These are phyloP conservation scores for Capronia coronata DNA, from an alignment of 2,329 filamentous ascomycete species.

Conservation along the genomic window DNA sequence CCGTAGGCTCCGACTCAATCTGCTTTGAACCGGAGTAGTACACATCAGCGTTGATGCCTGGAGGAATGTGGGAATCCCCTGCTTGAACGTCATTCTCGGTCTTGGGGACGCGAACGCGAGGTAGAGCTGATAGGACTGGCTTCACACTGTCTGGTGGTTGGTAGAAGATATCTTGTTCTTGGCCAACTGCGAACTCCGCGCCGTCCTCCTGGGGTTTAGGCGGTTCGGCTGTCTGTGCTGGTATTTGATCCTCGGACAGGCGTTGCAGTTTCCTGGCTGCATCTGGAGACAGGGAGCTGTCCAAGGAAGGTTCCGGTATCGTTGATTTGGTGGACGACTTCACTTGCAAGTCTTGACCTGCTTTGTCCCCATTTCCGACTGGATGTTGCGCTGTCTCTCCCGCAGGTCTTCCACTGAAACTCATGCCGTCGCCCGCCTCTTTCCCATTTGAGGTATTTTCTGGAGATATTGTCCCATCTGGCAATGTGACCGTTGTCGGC, in stretches of 20 bases:
- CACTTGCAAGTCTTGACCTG: slow-evolving; percentile 32
- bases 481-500: slow-evolving; percentile 40
- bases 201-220: slow-evolving; percentile 30
- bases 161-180: slow-evolving; percentile 55
- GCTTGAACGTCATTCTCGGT: slow-evolving; percentile 43
- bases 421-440: slow-evolving; percentile 22
- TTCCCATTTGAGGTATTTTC: slow-evolving; percentile 15
- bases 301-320: slow-evolving; percentile 35
- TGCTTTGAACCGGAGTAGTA: slow-evolving; percentile 40
- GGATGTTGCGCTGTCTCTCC: slow-evolving; percentile 29
- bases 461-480: slow-evolving; percentile 47
- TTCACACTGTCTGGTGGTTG: slow-evolving; percentile 43
- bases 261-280: slow-evolving; percentile 44
- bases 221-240: slow-evolving; percentile 44
- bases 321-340: slow-evolving; percentile 38
- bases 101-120: slow-evolving; percentile 51
- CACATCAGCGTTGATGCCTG: slow-evolving; percentile 50
- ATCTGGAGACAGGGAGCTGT: slow-evolving; percentile 35
- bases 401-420: slow-evolving; percentile 22
- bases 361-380: slow-evolving; percentile 32
- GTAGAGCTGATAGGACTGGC: slow-evolving; percentile 47
- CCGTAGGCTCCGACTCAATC: slow-evolving; percentile 41
- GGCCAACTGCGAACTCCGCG: slow-evolving; percentile 38
- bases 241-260: slow-evolving; percentile 48
- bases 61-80: slow-evolving; percentile 36